Evolutionary conservation across 2,329 filamentous ascomycete genomes (phyloP).

Genomic region (Huntiella abstrusa): DNA sequence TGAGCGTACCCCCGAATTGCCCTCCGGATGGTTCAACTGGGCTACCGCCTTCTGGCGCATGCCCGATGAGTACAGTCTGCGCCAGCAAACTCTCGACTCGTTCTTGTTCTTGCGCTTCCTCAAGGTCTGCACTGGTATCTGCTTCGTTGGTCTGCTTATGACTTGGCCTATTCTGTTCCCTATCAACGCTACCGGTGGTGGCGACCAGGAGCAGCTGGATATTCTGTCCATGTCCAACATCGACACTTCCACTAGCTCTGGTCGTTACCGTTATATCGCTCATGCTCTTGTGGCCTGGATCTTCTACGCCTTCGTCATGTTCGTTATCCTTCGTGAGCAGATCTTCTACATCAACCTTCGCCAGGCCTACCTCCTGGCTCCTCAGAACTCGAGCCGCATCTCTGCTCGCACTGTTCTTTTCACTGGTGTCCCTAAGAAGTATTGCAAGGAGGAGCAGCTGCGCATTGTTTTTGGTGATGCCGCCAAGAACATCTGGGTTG

Average conservation of each 20-base stretch:
- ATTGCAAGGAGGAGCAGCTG: constrained; percentile 58
- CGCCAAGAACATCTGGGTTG: constrained; percentile 72
- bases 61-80: constrained; percentile 56
- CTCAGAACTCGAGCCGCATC: constrained; percentile 64
- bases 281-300: constrained; percentile 66
- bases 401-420: constrained; percentile 85
- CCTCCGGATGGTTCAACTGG: constrained; percentile 43
- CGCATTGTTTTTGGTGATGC: constrained; percentile 65
- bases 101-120: constrained; percentile 73
- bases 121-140: constrained; percentile 51
- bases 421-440: constrained; percentile 61
- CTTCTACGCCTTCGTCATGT: constrained; percentile 77
- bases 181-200: constrained; percentile 68
- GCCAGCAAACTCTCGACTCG: constrained; percentile 71
- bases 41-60: constrained; percentile 41
- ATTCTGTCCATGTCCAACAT: constrained; percentile 66
- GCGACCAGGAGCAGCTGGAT: constrained; percentile 46
- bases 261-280: constrained; percentile 55
- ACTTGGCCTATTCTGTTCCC: constrained; percentile 79
- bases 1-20: constrained; percentile 38
- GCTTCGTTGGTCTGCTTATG: constrained; percentile 64
- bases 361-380: constrained; percentile 78
- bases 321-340: constrained; percentile 68
- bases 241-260: constrained; percentile 25
- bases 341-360: constrained; percentile 86